These are phyloP conservation scores for Protomyces gravidus DNA, from an alignment of 1,139 yeast species.

Conservation along the genomic window DNA sequence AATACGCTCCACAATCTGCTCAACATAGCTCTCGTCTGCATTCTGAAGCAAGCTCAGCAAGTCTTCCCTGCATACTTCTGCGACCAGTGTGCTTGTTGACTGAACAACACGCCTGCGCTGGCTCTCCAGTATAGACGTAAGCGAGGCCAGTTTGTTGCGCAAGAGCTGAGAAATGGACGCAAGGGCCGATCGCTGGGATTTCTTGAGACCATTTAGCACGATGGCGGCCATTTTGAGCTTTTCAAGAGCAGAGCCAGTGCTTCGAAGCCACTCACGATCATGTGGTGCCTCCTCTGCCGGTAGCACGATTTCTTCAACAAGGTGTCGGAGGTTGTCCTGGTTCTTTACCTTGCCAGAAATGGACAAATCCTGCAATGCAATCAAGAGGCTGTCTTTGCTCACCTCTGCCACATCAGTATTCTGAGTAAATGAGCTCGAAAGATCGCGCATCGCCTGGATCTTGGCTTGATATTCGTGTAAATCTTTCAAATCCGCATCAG, in stretches of 20 bases:
- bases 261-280: background rate
- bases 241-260: background rate
- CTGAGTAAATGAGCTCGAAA: background rate
- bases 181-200: background rate
- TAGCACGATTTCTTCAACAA: background rate
- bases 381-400: background rate
- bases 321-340: background rate
- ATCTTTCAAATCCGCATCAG: background rate
- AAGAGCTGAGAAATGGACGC: background rate
- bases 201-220: background rate
- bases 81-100: background rate
- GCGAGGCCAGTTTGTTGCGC: background rate
- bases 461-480: background rate
- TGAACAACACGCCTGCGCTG: background rate
- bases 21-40: background rate
- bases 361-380: background rate
- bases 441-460: background rate
- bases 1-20: conserved; percentile 1
- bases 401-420: background rate
- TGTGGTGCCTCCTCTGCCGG: background rate
- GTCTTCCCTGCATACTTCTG: background rate
- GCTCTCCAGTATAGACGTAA: background rate
- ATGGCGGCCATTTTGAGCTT: background rate
- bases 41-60: background rate
- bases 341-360: background rate